Base-by-base conservation (phyloP, 345 rosid genomes). In the Raphanus raphanistrum region DNA sequence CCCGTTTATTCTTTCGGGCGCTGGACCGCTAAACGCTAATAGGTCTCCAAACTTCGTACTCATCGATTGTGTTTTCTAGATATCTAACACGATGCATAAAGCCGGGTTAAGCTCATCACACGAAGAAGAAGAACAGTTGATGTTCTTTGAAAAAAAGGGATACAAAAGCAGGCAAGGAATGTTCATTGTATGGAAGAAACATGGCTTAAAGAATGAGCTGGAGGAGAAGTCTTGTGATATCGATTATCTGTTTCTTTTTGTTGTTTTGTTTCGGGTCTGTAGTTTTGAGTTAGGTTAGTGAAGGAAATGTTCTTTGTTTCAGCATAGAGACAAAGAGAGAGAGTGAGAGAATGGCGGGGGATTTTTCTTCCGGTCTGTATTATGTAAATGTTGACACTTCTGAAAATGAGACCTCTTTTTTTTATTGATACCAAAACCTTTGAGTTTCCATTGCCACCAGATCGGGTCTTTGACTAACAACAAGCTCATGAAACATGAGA, bases 1-100 rank as follows among this genome's bases (percentile, higher is more conserved):
- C 0, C 94, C 94, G 64, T 93, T 91, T 62, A 93, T 89, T 82
- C 97, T 93, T 85, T 93, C 98, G 0, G 97, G 98, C 5, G 90
- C 97, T 0, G 90, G 91, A 43, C 96, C 98, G 28, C 92, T 82
- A 52, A 93, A 91, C 1, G 95, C 95, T 11, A 93, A 66, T 4
- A 90, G 60, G 26, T 90, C 95, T 0, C 85, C 38, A 75, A 88
- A 86, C 15, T 80, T 89, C 0, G 90, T 88, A 79, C 91, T 89
- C 28, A n/a, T n/a, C 17, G 6, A 21, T 63, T 70, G 38, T 17
- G 28, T 54, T 28, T 28, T 28, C 8, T 38, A 77, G 80, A 77
- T 77, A 25, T 70, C 9, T 78, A 72, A 78, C 72, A 57, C 55
- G 57, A 60, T 26, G 66, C 10, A 8, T 0, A 13, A 65, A 41